Base-by-base conservation (phyloP, 768 basidiomycete species). In the Xerocomellus amylosporus region DNA sequence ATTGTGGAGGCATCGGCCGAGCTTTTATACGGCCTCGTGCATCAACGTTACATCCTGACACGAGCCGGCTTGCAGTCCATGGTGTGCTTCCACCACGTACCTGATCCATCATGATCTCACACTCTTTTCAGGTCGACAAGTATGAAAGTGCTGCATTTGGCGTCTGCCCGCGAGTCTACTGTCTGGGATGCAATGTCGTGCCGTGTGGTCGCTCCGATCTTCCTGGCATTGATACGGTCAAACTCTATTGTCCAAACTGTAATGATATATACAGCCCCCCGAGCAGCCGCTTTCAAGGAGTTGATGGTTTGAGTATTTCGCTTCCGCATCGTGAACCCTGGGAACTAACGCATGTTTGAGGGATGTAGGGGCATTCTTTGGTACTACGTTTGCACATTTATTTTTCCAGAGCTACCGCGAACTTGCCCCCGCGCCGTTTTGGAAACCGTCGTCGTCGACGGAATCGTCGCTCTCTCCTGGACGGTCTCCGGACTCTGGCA, bases 381-480 rank as follows among this genome's bases (percentile, higher is more conserved):
- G 97, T 20, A 98, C 96, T 0, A 98, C 96, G n/a, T 99, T 99
- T 71, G 80, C 95, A 2, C 94, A 98, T 65, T 79, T 99, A 24
- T 96, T 98, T 76, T 98, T 98, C 81, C 94, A 98, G 68, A 94
- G 90, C 58, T 98, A 96, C 75, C 90, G 91, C 24, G 93, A 96
- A 69, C 82, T 95, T n/a, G 85, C 92, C 9, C 90, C 95, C 0
- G 91, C 93, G 24, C 93, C 95, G 2, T 98, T 93, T 75, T 94
- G 84, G 83, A 90, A 88, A 60, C 80, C 84, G n/a, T 76, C 79
- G 13, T 72, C 82, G 2, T 79, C 81, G 14, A 77, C 79, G 0
- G 67, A 71, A 43, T 72, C 77, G 15, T 72, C 79, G 7, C 77
- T 82, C 6, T 86, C 87, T 2, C 74, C 83, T 8, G 82, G 84